Percentiles rank a stretch among this genome's conserved stretches.
Evolutionary conservation across 805 yeast genomes (phyloP).

Genomic region (Nakazawaea ernobii): DNA sequence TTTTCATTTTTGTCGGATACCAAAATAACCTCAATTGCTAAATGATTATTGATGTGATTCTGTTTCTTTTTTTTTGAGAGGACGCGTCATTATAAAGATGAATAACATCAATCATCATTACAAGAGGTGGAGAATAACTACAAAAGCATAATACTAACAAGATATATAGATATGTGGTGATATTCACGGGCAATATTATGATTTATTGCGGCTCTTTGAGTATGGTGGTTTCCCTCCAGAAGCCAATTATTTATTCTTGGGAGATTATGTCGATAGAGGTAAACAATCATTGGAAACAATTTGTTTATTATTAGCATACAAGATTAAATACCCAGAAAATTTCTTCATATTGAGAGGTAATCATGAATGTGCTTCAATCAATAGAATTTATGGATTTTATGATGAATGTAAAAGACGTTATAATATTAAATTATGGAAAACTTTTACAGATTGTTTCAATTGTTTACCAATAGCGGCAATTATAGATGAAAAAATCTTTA

Average conservation of each 20-base stretch:
- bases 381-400: slow-evolving; percentile 96
- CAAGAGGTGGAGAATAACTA: no score
- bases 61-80: not conserved
- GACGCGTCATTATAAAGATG: not conserved
- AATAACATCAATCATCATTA: no score
- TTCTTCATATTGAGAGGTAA: slow-evolving; percentile 95
- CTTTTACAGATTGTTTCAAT: slow-evolving; percentile 97
- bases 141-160: not conserved
- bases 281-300: slow-evolving; percentile 95
- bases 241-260: slow-evolving; percentile 90
- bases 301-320: slow-evolving; percentile 88
- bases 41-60: not conserved
- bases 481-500: slow-evolving; percentile 94
- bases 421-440: slow-evolving; percentile 97
- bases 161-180: slow-evolving; percentile 75
- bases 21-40: not conserved
- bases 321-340: slow-evolving; percentile 97
- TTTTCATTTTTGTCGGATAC: no score
- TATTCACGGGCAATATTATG: slow-evolving; percentile 98
- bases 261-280: slow-evolving; percentile 98
- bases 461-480: slow-evolving; percentile 98
- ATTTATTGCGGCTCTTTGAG: slow-evolving; percentile 88
- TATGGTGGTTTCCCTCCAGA: slow-evolving; percentile 99
- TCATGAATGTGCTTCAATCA: slow-evolving; percentile 97
- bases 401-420: slow-evolving; percentile 98